Percentiles rank a stretch among this genome's conserved stretches.
These are phyloP conservation scores for Monosporascus sp. DNA, from an alignment of 2,329 filamentous ascomycete genomes.

Conservation along the genomic window DNA sequence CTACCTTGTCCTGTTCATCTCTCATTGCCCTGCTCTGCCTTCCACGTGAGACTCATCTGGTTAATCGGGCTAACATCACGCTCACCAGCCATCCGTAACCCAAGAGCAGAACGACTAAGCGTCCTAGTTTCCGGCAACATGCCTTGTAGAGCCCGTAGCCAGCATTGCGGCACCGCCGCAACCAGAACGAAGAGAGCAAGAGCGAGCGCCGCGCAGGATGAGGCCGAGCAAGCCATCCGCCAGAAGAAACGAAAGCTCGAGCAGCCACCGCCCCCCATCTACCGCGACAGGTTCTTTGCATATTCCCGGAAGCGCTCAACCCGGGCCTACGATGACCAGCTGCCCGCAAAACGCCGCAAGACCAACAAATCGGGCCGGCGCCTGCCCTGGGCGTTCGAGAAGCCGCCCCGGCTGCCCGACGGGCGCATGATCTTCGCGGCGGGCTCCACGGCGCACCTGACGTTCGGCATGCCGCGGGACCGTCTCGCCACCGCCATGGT, in stretches of 20 bases:
- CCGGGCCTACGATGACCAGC: neutral
- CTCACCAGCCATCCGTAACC: no score
- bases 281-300: neutral
- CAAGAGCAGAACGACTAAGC: no score
- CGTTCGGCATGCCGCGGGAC: neutral
- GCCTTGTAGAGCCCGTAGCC: neutral
- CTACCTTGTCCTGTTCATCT: no score
- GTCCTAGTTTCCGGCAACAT: neutral
- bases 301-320: neutral
- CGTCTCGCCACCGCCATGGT: neutral
- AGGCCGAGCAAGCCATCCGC: conserved; percentile 3
- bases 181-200: conserved; percentile 6
- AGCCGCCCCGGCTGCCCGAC: neutral
- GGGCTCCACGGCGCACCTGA: neutral
- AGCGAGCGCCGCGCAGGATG: neutral
- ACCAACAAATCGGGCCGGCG: neutral
- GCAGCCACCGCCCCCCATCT: conserved; percentile 6
- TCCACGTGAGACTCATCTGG: no score
- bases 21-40: no score
- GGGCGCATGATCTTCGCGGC: neutral
- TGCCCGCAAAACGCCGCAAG: neutral
- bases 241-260: conserved; percentile 6
- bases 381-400: neutral
- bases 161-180: conserved; percentile 10
- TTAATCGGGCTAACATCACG: no score